These are phyloP conservation scores for Alternaria solani DNA, from an alignment of 2,329 filamentous ascomycete species.

Conservation along the genomic window DNA sequence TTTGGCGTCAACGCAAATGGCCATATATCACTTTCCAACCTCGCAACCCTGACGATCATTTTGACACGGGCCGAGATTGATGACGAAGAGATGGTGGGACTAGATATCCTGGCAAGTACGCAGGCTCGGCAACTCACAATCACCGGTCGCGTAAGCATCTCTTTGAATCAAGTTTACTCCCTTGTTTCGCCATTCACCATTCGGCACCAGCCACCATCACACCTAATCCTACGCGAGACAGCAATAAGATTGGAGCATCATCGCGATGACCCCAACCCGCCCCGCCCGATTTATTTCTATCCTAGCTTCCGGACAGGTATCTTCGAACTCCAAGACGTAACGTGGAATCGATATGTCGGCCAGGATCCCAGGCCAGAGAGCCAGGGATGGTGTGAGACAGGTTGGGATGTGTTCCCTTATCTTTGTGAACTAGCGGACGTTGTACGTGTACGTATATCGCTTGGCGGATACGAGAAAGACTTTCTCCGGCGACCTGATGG, in stretches of 20 bases:
- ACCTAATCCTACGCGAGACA: neutral
- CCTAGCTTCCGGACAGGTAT: neutral
- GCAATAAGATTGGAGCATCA: neutral
- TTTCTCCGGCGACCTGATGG: neutral
- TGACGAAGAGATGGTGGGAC: neutral
- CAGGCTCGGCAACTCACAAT: neutral
- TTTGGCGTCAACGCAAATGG: neutral
- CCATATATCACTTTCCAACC: neutral
- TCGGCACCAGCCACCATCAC: neutral
- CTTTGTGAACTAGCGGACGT: neutral
- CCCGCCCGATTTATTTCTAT: neutral
- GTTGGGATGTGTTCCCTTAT: neutral
- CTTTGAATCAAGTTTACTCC: neutral
- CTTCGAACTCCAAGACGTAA: neutral
- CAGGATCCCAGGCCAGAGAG: neutral
- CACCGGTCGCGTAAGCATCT: neutral
- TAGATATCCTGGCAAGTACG: neutral
- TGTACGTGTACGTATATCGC: neutral
- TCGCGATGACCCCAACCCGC: neutral
- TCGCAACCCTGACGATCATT: neutral
- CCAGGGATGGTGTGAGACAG: neutral
- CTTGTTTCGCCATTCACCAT: neutral
- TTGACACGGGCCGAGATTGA: neutral
- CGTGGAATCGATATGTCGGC: neutral
- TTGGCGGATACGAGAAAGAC: neutral